Base-by-base conservation (phyloP, 345 rosid species). In the Leavenworthia alabamica region DNA sequence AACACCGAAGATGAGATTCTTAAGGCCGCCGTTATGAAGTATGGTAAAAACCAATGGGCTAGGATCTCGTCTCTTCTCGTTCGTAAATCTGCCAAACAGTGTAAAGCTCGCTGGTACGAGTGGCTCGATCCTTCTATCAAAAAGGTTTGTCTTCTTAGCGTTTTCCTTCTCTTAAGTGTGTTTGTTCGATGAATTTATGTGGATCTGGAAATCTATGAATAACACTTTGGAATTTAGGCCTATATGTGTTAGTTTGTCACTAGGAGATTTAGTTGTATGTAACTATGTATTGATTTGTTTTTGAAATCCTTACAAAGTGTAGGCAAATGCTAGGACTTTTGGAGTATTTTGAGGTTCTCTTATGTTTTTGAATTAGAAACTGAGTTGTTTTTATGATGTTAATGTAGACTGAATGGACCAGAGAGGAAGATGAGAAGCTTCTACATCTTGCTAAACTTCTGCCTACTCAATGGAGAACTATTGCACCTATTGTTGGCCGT, bases 1-100 rank as follows among this genome's bases (percentile, higher is more conserved):
- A 94, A 94, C 96, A 94, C 99, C 58, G 99, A 94, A 79, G 99
- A 90, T 86, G 99, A 94, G 82, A 94, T 94, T 54, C 84, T 94
- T 23, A 94, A 90, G 43, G 97, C 99, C 35, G 99, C 97, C 22
- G 97, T 94, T 43, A 94, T 94, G 99, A 94, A 94, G 76, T 94
- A 94, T 59, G 96, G 99, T 26, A 93, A 93, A 77, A 93, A 93
- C 35, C 99, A 93, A 55, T 93, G 99, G 99, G 97, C 95, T 56
- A 82, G 97, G 29, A 90, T 94, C 71, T 94, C 97, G 54, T 94
- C 97, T 33, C 91, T 90, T 20, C 92, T 90, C 14, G 97, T 94
- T 63, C 99, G 99, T 14, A 94, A 94, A 65, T 94, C 99, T 3
- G 99, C 99, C 8, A 94, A 94, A 81, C 97, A 94, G 82, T 90